Evolutionary conservation across 225 moss, liverwort and hornwort genomes (phyloP).

Genomic region (Straminergon stramineum): DNA sequence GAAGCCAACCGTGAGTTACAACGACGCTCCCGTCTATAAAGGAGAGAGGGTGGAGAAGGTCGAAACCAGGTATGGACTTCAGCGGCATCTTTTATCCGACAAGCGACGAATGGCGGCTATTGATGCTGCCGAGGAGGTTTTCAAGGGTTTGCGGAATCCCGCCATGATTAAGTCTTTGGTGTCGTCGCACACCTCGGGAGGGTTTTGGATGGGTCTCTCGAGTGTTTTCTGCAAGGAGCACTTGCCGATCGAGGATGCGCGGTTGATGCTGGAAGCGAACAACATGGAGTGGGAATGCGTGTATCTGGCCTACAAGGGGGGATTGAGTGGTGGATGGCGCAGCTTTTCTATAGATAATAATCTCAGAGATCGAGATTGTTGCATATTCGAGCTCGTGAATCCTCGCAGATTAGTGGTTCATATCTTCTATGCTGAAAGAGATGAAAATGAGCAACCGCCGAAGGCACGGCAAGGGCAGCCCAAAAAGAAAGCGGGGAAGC

Average conservation of each 20-base stretch:
- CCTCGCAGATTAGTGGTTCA: constrained; percentile 30
- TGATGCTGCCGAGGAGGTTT: constrained; percentile 28
- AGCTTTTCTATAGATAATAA: constrained; percentile 40
- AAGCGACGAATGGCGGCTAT: constrained; percentile 42
- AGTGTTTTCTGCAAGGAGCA: constrained; percentile 23
- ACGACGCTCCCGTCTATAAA: not conserved
- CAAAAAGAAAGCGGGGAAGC: constrained; percentile 16
- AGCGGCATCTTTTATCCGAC: constrained; percentile 15
- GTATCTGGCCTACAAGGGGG: constrained; percentile 37
- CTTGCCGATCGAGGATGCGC: constrained; percentile 24
- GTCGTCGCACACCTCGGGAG: constrained; percentile 38
- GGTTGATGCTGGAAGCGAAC: constrained; percentile 31
- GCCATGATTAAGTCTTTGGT: constrained; percentile 39
- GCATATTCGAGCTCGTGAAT: constrained; percentile 44
- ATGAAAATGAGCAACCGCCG: not conserved
- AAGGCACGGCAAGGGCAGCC: not conserved
- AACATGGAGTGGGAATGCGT: constrained; percentile 47
- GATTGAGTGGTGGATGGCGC: constrained; percentile 53
- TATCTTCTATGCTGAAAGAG: constrained; percentile 20
- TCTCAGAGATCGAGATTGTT: constrained; percentile 32
- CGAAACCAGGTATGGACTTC: constrained; percentile 28
- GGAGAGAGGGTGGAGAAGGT: constrained; percentile 13
- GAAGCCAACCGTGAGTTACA: constrained; percentile 38
- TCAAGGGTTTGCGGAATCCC: constrained; percentile 20
- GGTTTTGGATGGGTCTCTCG: constrained; percentile 44